These are phyloP conservation scores for Athelia sp. DNA, from an alignment of 1,284 basidiomycete genomes.

Conservation along the genomic window DNA sequence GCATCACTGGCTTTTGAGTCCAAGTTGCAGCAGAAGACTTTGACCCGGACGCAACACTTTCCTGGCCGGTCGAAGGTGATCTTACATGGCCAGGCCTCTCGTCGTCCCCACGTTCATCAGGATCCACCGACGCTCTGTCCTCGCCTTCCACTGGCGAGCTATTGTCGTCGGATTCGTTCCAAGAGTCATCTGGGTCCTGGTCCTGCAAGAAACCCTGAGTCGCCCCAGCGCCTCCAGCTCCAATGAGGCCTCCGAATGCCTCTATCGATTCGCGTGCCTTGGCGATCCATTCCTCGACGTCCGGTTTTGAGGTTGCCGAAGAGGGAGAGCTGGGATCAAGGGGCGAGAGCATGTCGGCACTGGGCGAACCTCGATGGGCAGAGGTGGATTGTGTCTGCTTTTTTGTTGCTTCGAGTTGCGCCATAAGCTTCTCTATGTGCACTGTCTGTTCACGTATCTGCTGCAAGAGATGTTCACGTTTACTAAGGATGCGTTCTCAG, in stretches of 20 bases:
- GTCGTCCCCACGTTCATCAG: conserved; percentile 19
- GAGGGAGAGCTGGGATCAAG: conserved; percentile 21
- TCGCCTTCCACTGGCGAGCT: conserved; percentile 25
- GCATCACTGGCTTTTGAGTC: conserved; percentile 38
- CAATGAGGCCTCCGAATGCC: conserved; percentile 61
- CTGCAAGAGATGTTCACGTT: conserved; percentile 71
- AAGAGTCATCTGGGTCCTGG: conserved; percentile 34
- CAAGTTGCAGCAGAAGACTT: not conserved
- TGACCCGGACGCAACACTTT: conserved; percentile 1
- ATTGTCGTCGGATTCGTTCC: conserved; percentile 31
- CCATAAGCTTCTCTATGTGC: conserved; percentile 64
- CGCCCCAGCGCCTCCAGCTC: conserved; percentile 47
- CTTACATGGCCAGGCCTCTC: conserved; percentile 17
- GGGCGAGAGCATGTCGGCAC: conserved; percentile 27
- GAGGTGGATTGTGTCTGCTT: conserved; percentile 14
- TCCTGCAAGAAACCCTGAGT: conserved; percentile 45
- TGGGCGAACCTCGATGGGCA: conserved; percentile 17
- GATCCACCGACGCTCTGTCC: conserved; percentile 24
- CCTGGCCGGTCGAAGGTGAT: conserved; percentile 26
- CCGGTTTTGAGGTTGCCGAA: conserved; percentile 25
- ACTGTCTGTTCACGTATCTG: conserved; percentile 68
- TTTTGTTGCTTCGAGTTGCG: conserved; percentile 44
- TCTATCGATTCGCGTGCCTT: conserved; percentile 63
- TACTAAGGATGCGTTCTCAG: conserved; percentile 35
- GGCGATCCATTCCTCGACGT: conserved; percentile 67